Evolutionary conservation across 108 stramenopile genomes (phyloP).

Genomic region (Mediolabrus comicus): DNA sequence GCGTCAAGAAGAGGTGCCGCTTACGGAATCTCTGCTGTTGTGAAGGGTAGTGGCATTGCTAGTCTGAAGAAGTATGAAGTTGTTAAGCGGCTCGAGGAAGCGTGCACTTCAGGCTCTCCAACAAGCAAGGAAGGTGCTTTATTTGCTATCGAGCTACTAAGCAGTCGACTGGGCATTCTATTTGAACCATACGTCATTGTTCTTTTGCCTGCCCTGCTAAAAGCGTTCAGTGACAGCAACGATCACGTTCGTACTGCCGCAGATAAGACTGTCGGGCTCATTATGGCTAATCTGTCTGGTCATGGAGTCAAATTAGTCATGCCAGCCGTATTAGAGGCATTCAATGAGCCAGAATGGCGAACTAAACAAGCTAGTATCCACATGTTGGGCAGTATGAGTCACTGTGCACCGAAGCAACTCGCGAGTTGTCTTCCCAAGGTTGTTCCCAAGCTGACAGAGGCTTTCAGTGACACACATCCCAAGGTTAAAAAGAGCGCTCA

Average conservation of each 20-base stretch:
- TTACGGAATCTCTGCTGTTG: constrained; percentile 93
- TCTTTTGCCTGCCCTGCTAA: constrained; percentile 92
- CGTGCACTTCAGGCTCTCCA: constrained; percentile 62
- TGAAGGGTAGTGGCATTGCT: constrained; percentile 98
- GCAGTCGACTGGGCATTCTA: constrained; percentile 87
- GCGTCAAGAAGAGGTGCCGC: constrained; percentile 90
- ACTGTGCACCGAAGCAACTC: constrained; percentile 98
- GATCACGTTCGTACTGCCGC: constrained; percentile 95
- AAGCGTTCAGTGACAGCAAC: constrained; percentile 90
- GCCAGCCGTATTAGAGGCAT: constrained; percentile 92
- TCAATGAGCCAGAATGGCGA: constrained; percentile 95
- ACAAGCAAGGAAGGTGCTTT: constrained; percentile 92
- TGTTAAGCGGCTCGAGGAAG: constrained; percentile 86
- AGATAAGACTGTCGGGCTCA: constrained; percentile 75
- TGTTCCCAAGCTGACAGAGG: constrained; percentile 95
- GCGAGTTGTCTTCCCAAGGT: constrained; percentile 94
- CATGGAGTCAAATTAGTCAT: constrained; percentile 97
- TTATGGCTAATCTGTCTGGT: constrained; percentile 96
- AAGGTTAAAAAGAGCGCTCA: constrained; percentile 93
- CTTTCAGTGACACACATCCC: constrained; percentile 96
- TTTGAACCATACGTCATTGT: constrained; percentile 99
- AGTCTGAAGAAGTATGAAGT: constrained; percentile 92
- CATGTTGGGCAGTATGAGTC: constrained; percentile 97
- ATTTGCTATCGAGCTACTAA: constrained; percentile 93
- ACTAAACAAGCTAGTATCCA: constrained; percentile 95